Evolutionary conservation across 805 yeast species (phyloP).

Genomic region (Starmerella tilneyi): DNA sequence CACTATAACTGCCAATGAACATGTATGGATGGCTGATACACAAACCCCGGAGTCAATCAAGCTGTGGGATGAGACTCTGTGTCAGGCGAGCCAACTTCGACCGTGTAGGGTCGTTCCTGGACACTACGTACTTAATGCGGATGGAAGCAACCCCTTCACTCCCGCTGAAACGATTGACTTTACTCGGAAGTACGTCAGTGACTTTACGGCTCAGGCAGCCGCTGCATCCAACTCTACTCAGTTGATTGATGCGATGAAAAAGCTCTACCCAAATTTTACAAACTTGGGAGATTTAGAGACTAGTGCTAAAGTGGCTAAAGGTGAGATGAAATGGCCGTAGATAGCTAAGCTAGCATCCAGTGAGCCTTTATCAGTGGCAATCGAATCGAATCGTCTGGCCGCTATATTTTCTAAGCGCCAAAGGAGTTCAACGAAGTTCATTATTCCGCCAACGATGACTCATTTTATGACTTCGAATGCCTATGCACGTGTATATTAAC

Average conservation of each 20-base stretch:
- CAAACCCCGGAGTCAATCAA: slow-evolving; percentile 3
- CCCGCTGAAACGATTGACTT: not conserved
- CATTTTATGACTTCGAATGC: too few relatives aligned
- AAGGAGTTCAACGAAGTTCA: too few relatives aligned
- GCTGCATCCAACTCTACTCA: slow-evolving; percentile 1
- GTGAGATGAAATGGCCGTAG: slow-evolving; percentile 5
- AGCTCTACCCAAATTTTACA: not conserved
- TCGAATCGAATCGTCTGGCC: too few relatives aligned
- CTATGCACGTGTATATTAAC: too few relatives aligned
- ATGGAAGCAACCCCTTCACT: not conserved
- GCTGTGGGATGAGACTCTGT: not conserved
- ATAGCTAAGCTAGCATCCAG: too few relatives aligned
- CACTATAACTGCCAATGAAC: not conserved
- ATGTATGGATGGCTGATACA: slow-evolving; percentile 7
- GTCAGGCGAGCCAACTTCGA: not conserved
- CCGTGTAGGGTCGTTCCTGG: slow-evolving; percentile 1
- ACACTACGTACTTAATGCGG: not conserved
- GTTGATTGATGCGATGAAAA: not conserved
- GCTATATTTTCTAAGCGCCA: too few relatives aligned
- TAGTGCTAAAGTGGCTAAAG: slow-evolving; percentile 1
- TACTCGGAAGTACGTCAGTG: not conserved
- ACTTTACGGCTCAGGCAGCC: not conserved
- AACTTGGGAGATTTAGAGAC: not conserved
- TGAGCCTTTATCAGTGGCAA: too few relatives aligned
- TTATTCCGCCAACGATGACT: too few relatives aligned